These are phyloP conservation scores for Neurospora crassa DNA, from an alignment of 2,329 filamentous ascomycete genomes.

Conservation along the genomic window DNA sequence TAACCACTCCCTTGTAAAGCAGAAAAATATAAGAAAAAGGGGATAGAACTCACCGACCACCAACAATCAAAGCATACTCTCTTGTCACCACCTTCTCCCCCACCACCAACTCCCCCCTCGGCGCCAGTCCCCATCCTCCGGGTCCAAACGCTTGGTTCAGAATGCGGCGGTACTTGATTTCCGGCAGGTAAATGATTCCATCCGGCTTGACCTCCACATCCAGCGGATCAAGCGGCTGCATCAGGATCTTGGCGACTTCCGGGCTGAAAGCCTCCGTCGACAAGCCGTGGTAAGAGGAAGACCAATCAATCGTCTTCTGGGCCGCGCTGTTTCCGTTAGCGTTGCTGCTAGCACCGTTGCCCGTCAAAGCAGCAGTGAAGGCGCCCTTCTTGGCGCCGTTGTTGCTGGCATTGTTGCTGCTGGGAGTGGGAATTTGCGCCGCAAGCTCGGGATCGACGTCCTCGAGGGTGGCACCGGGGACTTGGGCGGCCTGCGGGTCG, in stretches of 20 bases:
- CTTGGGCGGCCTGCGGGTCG: conserved; percentile 22
- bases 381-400: neutral
- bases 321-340: neutral
- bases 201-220: conserved; percentile 98
- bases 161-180: conserved; percentile 94
- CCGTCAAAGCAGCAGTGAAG: conserved; percentile 8
- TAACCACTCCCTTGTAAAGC: neutral
- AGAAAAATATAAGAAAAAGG: neutral
- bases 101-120: conserved; percentile 74
- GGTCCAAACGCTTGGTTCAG: conserved; percentile 88
- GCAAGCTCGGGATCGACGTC: conserved; percentile 23
- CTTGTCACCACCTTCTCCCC: conserved; percentile 74
- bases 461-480: conserved; percentile 21
- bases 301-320: conserved; percentile 56
- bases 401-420: conserved; percentile 2
- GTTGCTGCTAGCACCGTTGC: conserved; percentile 13
- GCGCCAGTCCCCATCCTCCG: conserved; percentile 90
- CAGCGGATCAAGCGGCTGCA: conserved; percentile 53
- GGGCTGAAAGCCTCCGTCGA: conserved; percentile 59
- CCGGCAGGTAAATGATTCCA: conserved; percentile 89
- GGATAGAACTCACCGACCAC: conserved; percentile 60
- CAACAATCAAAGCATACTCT: conserved; percentile 84
- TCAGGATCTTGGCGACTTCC: conserved; percentile 59
- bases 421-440: conserved; percentile 10
- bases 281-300: conserved; percentile 72